A percentile compares a stretch with the other conserved stretches of the same genome.
phyloP scores from a whole-genome alignment of 2,329 filamentous ascomycete species.

The Arthroderma sp. region DNA sequence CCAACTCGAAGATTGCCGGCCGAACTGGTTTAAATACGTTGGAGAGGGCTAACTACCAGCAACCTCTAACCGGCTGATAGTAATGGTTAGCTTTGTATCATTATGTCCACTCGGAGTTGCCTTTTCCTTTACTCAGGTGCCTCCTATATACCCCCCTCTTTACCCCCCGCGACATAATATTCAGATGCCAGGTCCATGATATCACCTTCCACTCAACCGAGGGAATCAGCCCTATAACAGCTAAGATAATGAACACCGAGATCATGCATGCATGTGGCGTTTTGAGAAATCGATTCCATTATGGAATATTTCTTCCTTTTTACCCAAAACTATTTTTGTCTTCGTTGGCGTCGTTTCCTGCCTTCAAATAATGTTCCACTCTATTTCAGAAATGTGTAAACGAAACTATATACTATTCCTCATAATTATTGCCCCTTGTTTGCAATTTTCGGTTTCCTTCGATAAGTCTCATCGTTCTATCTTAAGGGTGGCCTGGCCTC shows the following conservation, averaged over 20 bases:
- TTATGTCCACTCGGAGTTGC: background rate
- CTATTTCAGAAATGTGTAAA: conserved; percentile 1
- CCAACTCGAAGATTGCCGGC: conserved; percentile 81
- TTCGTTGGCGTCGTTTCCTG: background rate
- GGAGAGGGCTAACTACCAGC: conserved; percentile 48
- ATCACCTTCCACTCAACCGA: background rate
- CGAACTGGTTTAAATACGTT: conserved; percentile 94
- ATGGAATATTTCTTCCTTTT: background rate
- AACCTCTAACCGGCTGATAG: background rate
- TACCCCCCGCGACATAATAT: background rate
- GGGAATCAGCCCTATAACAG: background rate
- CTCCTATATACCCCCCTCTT: background rate
- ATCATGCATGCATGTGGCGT: background rate
- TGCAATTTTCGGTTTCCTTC: background rate
- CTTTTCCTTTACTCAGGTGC: too few species aligned
- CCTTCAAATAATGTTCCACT: background rate
- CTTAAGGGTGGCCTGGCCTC: background rate
- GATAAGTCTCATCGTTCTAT: background rate
- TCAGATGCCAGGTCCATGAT: background rate
- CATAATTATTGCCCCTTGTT: background rate
- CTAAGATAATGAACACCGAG: background rate
- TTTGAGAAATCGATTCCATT: background rate
- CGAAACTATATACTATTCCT: background rate
- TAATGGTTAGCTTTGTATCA: background rate
- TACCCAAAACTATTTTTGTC: background rate